Evolutionary conservation across 345 rosid genomes (phyloP).

Genomic region (Moricandia moricandioides): DNA sequence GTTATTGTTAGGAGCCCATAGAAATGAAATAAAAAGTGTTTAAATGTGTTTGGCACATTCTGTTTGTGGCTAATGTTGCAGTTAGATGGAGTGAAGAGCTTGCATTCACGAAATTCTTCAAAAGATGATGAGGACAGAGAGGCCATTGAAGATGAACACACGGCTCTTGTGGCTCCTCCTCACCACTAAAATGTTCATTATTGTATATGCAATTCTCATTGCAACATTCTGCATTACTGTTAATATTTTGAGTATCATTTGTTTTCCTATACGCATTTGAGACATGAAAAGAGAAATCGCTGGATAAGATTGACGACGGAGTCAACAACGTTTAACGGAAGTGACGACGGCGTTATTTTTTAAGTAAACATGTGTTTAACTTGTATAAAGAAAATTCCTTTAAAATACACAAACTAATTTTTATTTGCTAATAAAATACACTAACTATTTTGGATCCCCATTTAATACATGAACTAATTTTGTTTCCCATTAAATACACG

Average conservation of each 20-base stretch:
- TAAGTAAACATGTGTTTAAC: too few species aligned
- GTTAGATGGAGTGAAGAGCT: slow-evolving; percentile 30
- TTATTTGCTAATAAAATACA: too few species aligned
- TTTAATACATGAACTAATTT: too few species aligned
- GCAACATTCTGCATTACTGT: neutral
- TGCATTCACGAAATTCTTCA: slow-evolving; percentile 30
- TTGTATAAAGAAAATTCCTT: too few species aligned
- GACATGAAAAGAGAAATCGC: neutral
- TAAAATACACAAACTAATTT: too few species aligned
- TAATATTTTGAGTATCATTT: neutral
- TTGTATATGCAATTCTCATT: slow-evolving; percentile 5
- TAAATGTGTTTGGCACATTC: neutral
- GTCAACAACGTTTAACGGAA: too few species aligned
- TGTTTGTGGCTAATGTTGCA: slow-evolving; percentile 7
- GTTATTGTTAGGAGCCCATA: neutral
- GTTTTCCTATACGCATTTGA: neutral
- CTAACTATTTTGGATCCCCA: too few species aligned
- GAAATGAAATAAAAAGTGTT: neutral
- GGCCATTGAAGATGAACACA: neutral
- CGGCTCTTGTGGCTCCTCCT: slow-evolving; percentile 1
- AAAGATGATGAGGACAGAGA: slow-evolving; percentile 17
- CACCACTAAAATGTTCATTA: neutral
- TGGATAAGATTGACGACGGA: too few species aligned
- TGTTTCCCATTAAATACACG: too few species aligned
- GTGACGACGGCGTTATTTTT: too few species aligned